phyloP scores from a whole-genome alignment of 441 rosid species.

The Populus hybrid region DNA sequence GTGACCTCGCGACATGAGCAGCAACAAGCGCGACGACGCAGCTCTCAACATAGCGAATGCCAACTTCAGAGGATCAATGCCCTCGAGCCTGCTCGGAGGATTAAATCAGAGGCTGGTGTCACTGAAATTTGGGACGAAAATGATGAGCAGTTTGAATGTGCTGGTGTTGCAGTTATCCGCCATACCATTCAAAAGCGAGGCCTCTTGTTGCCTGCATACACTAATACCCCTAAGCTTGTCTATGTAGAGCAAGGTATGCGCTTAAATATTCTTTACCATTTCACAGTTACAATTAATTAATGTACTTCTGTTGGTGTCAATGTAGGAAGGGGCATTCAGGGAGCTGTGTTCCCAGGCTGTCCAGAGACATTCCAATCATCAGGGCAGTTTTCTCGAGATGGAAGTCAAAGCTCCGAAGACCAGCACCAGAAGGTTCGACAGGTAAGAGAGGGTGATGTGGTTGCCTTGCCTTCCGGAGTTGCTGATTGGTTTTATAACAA shows the following conservation, averaged over 20 bases:
- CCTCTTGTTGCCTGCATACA: conserved; percentile 34
- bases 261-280: not conserved
- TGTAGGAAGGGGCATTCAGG: conserved; percentile 51
- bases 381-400: conserved; percentile 2
- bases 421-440: conserved; percentile 63
- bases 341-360: conserved; percentile 56
- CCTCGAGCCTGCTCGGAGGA: conserved; percentile 45
- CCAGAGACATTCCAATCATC: conserved; percentile 65
- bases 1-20: not conserved
- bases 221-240: conserved; percentile 30
- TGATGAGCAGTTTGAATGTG: conserved; percentile 39
- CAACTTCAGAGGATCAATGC: conserved; percentile 49
- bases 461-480: conserved; percentile 55
- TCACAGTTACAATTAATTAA: not conserved
- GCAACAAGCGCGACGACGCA: not conserved
- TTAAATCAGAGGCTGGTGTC: conserved; percentile 41
- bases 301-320: not conserved
- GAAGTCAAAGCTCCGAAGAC: conserved; percentile 37
- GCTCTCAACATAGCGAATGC: conserved; percentile 38
- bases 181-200: conserved; percentile 30
- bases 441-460: conserved; percentile 51
- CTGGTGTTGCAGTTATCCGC: conserved; percentile 33
- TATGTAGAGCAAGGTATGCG: conserved; percentile 21
- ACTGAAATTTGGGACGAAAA: conserved; percentile 33
- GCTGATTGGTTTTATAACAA: conserved; percentile 70